A percentile compares a stretch with the other conserved stretches of the same genome.
These are phyloP conservation scores for Solanum hybrid DNA, from an alignment of 305 asterid species.

Conservation along the genomic window DNA sequence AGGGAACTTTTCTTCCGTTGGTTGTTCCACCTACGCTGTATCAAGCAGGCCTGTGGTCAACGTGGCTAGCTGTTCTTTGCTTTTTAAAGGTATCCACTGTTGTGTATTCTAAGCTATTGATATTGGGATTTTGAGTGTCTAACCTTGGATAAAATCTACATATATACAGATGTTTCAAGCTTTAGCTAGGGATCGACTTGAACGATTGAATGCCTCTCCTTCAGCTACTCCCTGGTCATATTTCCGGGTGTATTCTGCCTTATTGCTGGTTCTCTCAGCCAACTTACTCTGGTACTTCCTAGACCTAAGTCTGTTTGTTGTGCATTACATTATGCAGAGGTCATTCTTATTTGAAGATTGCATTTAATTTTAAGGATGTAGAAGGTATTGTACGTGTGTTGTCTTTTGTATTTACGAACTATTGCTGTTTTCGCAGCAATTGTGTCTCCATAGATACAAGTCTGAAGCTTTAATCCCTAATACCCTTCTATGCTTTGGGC, in stretches of 20 bases:
- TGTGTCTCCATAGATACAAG: not conserved
- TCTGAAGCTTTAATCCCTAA: not conserved
- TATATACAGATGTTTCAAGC: conserved; percentile 76
- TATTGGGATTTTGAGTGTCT: not conserved
- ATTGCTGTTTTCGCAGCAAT: not conserved
- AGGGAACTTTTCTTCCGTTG: conserved; percentile 79
- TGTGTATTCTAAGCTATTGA: not conserved
- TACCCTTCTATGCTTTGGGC: not conserved
- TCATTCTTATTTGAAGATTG: not conserved
- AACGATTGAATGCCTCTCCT: conserved; percentile 88
- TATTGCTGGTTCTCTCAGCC: conserved; percentile 58
- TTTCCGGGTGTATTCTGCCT: conserved; percentile 75
- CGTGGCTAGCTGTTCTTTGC: conserved; percentile 63
- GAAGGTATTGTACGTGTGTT: not conserved
- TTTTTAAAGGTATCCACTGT: conserved; percentile 49
- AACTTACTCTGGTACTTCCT: conserved; percentile 68
- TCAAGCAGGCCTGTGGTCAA: conserved; percentile 64
- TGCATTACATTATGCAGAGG: not conserved
- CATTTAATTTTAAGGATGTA: not conserved
- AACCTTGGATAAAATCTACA: not conserved
- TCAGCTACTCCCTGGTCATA: conserved; percentile 75
- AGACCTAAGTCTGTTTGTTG: conserved; percentile 5
- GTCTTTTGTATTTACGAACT: not conserved
- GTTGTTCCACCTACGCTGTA: conserved; percentile 54
- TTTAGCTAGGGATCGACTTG: conserved; percentile 87